These are phyloP conservation scores for Bryoglossum gracile DNA, from an alignment of 495 filamentous ascomycete species.

Conservation along the genomic window DNA sequence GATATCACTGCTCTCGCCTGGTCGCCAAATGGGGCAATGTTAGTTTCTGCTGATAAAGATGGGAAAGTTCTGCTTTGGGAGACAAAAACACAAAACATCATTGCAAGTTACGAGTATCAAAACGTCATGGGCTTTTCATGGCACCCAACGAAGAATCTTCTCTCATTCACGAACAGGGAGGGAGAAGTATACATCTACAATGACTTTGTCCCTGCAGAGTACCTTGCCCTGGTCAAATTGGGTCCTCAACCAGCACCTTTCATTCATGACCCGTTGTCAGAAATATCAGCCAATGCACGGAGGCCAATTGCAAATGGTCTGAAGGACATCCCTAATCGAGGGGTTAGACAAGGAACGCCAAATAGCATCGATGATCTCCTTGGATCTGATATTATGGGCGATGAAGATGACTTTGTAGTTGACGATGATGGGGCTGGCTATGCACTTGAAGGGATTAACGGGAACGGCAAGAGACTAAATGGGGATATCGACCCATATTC, in stretches of 20 bases:
- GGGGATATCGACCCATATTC: slow-evolving; percentile 32
- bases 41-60: slow-evolving; percentile 77
- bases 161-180: slow-evolving; percentile 84
- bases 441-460: slow-evolving; percentile 55
- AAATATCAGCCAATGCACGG: slow-evolving; percentile 58
- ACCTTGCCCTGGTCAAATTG: slow-evolving; percentile 49
- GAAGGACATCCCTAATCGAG: slow-evolving; percentile 39
- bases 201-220: slow-evolving; percentile 65
- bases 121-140: slow-evolving; percentile 80
- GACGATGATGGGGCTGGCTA: slow-evolving; percentile 97
- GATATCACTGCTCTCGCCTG: slow-evolving; percentile 84
- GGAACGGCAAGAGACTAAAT: slow-evolving; percentile 58
- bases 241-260: slow-evolving; percentile 70
- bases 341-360: slow-evolving; percentile 30
- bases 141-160: slow-evolving; percentile 82
- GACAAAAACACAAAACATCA: slow-evolving; percentile 70
- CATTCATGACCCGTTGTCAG: slow-evolving; percentile 69
- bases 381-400: slow-evolving; percentile 32
- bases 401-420: slow-evolving; percentile 74
- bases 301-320: slow-evolving; percentile 48
- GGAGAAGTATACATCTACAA: slow-evolving; percentile 87
- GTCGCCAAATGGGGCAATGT: slow-evolving; percentile 88
- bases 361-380: slow-evolving; percentile 49
- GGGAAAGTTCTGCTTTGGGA: slow-evolving; percentile 84
- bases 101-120: slow-evolving; percentile 64